A percentile compares a stretch with the other conserved stretches of the same genome.
Conservation (phyloP, 2,329 filamentous ascomycete species). For the Colletotrichum tamarilloi region DNA sequence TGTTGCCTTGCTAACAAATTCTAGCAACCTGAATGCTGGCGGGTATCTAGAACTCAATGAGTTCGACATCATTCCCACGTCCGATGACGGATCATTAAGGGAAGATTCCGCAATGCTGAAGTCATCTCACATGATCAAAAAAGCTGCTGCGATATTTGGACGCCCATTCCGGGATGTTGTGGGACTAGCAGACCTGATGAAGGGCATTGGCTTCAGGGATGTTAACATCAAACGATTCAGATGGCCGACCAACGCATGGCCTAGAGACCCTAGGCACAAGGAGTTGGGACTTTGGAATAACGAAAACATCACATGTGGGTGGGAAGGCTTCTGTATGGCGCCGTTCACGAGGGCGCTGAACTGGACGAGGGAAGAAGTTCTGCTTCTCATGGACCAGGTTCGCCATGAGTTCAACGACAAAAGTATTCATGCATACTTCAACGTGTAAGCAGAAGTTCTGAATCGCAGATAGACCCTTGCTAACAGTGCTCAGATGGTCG, state of each 20-base stretch:
- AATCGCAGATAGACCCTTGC: background rate
- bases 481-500: background rate
- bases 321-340: background rate
- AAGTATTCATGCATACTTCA: background rate
- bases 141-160: background rate
- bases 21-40: background rate
- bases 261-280: background rate
- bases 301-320: background rate
- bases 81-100: background rate
- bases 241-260: background rate
- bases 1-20: too few relatives aligned
- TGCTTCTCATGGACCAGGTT: background rate
- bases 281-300: background rate
- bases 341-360: background rate
- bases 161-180: background rate
- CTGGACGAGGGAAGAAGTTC: background rate
- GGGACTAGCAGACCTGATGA: background rate
- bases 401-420: background rate
- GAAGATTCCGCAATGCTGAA: background rate
- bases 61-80: background rate
- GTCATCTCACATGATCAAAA: background rate
- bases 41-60: background rate
- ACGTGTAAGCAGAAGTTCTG: background rate
- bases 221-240: background rate
- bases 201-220: background rate